Base-by-base conservation (phyloP, 1,284 basidiomycete genomes). In the Agaricales sp. region DNA sequence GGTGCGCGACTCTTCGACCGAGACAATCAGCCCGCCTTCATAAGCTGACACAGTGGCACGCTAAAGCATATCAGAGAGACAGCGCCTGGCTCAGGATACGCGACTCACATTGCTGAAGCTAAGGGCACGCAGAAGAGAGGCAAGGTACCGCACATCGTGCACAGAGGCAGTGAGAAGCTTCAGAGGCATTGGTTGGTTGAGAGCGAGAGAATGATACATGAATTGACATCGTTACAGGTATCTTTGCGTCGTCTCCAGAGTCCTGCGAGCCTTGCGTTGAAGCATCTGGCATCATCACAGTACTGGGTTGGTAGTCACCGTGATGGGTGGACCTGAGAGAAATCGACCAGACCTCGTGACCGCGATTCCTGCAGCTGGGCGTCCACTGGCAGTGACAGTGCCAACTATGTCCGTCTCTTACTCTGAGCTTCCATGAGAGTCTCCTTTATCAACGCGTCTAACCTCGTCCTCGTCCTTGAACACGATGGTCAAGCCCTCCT, bases 1-100 rank as follows among this genome's bases (percentile, higher is more conserved):
- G 1, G 84, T 82, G 44, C 83, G 76, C 3, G 87, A 81, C 61
- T 94, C 89, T 67, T 96, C 91, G 8, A 92, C 91, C n/a, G 80
- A 78, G 23, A 95, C 76, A n/a, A 80, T 78, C 53, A 96, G 67
- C 1, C 91, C 92, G 24, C 74, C 71, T 37, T 75, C 68, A 18
- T 79, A 77, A 12, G 92, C 74, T 4, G 77, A 81, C 47, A 95
- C 70, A 1, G 80, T 83, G n/a, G 88, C 92, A 56, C 82, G 79
- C 88, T 93, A 53, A 23, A 24, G 38, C 48, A 22, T 30, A n/a
- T 51, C 43, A 55, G 43, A 25, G 16, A 48, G 37, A 25, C 52
- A 43, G 41, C 26, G 20, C 4, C 12, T 23, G 44, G 24, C 20
- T 41, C 51, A 55, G 48, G 43, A 53, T 35, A 16, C n/a, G 23